Percentiles rank a stretch among this genome's conserved stretches.
phyloP scores from a whole-genome alignment of 1,284 basidiomycete species.

The Mycena sp. region DNA sequence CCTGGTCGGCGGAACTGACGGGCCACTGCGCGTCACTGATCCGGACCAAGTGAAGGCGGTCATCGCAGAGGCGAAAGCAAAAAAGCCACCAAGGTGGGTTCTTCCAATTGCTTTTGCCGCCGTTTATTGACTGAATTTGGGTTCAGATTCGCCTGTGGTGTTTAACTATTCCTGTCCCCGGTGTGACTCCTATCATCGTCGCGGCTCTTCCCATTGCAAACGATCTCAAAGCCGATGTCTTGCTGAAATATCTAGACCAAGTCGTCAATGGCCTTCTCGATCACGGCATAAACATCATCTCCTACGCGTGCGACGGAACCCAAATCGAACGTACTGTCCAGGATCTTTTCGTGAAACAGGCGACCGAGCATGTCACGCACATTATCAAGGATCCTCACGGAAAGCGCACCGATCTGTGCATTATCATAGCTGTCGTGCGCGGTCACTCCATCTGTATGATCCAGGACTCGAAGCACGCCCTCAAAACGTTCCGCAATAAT shows the following conservation, averaged over 20 bases:
- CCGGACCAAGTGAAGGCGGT: constrained; percentile 26
- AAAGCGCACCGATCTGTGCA: neutral
- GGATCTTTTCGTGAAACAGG: constrained; percentile 19
- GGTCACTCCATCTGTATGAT: too few species aligned
- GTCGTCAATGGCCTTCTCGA: constrained; percentile 34
- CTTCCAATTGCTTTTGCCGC: neutral
- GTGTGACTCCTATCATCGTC: constrained; percentile 37
- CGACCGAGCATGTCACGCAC: constrained; percentile 1
- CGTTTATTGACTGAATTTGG: neutral
- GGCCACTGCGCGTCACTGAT: constrained; percentile 31
- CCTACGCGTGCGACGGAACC: constrained; percentile 43
- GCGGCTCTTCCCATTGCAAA: constrained; percentile 39
- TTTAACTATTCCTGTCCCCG: too few species aligned
- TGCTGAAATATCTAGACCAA: constrained; percentile 20
- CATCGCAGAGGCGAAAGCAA: constrained; percentile 17
- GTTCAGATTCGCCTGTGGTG: constrained; percentile 1
- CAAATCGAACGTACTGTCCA: constrained; percentile 39
- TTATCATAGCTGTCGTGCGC: constrained; percentile 20
- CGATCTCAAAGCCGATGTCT: constrained; percentile 24
- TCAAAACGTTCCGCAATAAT: too few species aligned
- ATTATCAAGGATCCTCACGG: constrained; percentile 21
- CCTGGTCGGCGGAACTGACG: constrained; percentile 37
- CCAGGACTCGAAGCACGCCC: too few species aligned
- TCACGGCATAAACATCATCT: constrained; percentile 33
- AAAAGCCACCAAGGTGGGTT: constrained; percentile 19